phyloP scores from a whole-genome alignment of 495 filamentous ascomycete genomes.

The Neurospora sp. region DNA sequence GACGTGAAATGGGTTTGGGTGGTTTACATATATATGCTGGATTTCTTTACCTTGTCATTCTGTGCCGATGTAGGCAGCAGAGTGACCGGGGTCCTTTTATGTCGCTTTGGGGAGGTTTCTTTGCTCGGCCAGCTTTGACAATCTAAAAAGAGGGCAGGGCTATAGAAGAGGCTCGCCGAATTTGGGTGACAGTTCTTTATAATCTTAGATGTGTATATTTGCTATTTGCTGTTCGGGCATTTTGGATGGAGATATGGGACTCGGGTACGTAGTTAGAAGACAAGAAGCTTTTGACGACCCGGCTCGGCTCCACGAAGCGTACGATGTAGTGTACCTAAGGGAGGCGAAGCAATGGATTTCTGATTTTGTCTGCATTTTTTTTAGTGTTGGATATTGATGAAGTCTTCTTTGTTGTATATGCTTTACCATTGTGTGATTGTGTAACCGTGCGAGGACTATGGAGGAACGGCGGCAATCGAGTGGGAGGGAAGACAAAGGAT shows the following conservation, averaged over 20 bases:
- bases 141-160: slow-evolving; percentile 5
- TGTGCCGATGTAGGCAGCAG: neutral
- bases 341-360: neutral
- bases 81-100: neutral
- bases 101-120: neutral
- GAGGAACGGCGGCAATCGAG: neutral
- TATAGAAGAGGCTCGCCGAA: slow-evolving; percentile 12
- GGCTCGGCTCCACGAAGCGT: slow-evolving; percentile 25
- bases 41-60: neutral
- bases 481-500: neutral
- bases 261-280: slow-evolving; percentile 34
- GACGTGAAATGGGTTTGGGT: neutral
- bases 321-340: neutral
- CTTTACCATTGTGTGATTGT: neutral
- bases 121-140: neutral
- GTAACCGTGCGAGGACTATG: neutral
- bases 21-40: neutral
- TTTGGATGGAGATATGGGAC: slow-evolving; percentile 6
- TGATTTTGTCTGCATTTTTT: neutral
- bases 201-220: slow-evolving; percentile 33
- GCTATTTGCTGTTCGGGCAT: slow-evolving; percentile 17
- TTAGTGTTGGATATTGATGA: neutral
- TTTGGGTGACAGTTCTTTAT: slow-evolving; percentile 7
- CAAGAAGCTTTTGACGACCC: slow-evolving; percentile 70
- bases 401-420: neutral